Percentiles rank a stretch among this genome's conserved stretches.
These are phyloP conservation scores for Raddia distichophylla DNA, from an alignment of 176 grass and related monocot species.

Conservation along the genomic window DNA sequence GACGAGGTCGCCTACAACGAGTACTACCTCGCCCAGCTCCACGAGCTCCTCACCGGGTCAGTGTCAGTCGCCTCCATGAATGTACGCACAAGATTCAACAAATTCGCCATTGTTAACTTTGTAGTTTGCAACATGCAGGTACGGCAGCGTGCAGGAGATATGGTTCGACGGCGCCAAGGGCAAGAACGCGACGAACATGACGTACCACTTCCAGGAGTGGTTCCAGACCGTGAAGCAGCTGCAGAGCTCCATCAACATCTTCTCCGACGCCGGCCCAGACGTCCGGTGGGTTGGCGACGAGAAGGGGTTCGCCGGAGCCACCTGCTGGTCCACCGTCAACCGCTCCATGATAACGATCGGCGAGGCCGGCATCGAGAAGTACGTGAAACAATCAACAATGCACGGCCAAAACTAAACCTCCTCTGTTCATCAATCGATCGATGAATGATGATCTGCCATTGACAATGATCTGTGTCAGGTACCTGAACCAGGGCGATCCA, in stretches of 20 bases:
- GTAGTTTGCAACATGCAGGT: constrained; percentile 33
- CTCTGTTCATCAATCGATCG: background rate
- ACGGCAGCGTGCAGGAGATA: constrained; percentile 83
- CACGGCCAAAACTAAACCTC: background rate
- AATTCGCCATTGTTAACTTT: background rate
- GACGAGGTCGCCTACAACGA: constrained; percentile 78
- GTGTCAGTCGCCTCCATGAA: background rate
- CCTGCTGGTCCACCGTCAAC: constrained; percentile 92
- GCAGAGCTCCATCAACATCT: constrained; percentile 89
- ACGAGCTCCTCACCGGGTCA: constrained; percentile 85
- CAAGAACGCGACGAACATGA: constrained; percentile 77
- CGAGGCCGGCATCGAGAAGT: constrained; percentile 69
- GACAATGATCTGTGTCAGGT: constrained; percentile 48
- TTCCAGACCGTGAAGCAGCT: constrained; percentile 83
- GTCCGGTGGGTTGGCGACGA: constrained; percentile 97
- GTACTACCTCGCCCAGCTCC: constrained; percentile 84
- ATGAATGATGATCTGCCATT: background rate
- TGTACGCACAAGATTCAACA: background rate
- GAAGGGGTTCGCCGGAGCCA: constrained; percentile 65
- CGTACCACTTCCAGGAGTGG: constrained; percentile 92
- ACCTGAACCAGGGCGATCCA: constrained; percentile 78
- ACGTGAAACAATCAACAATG: background rate
- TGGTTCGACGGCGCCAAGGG: constrained; percentile 99
- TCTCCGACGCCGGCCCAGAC: constrained; percentile 91
- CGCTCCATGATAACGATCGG: constrained; percentile 77